Evolutionary conservation across 2,329 filamentous ascomycete genomes (phyloP).

Genomic region (Colletotrichum camelliae): DNA sequence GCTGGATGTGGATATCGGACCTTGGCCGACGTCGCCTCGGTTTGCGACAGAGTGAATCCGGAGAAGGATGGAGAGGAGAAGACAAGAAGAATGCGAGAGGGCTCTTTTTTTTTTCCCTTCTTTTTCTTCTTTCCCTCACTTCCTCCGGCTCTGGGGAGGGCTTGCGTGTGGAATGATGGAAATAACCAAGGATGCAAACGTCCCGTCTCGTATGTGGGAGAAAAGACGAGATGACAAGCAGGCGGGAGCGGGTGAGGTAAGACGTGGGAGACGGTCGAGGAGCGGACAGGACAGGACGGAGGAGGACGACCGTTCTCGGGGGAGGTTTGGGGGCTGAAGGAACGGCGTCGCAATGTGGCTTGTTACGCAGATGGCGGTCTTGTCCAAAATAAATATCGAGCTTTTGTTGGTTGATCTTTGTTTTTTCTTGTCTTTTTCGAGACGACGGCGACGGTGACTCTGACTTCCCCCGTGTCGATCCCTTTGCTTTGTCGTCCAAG

Average conservation of each 20-base stretch:
- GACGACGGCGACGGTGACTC: background rate
- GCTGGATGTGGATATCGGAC: conserved; percentile 4
- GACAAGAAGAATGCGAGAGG: background rate
- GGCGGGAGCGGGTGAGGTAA: background rate
- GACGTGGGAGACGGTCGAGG: background rate
- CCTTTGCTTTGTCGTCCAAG: background rate
- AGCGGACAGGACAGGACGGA: background rate
- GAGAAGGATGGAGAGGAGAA: background rate
- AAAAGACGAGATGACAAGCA: background rate
- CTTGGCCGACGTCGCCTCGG: background rate
- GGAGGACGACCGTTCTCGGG: background rate
- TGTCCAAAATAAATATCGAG: background rate
- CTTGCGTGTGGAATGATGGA: background rate
- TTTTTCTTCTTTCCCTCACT: background rate
- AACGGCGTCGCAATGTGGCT: conserved; percentile 14
- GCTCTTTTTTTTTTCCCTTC: background rate
- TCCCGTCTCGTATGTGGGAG: background rate
- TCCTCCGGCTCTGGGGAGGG: background rate
- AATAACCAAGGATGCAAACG: background rate
- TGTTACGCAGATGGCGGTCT: conserved; percentile 9
- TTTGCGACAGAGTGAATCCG: background rate
- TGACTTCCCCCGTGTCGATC: background rate
- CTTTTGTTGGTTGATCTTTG: background rate
- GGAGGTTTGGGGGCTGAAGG: conserved; percentile 12
- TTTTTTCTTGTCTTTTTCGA: background rate